phyloP scores from a whole-genome alignment of 1,284 basidiomycete genomes.

The Marasmius sp. region DNA sequence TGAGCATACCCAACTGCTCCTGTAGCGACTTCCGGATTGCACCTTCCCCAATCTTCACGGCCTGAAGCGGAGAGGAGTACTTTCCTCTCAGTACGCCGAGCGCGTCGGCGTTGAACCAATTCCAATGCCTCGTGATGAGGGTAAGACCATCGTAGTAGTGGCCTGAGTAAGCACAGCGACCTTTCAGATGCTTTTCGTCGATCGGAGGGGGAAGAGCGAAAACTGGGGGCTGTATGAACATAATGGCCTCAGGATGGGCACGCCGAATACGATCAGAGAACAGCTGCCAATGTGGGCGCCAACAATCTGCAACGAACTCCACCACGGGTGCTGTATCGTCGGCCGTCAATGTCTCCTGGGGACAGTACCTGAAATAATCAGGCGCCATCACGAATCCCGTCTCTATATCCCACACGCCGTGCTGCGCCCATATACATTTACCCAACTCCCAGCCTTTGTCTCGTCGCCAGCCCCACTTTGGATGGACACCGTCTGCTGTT shows the following conservation, averaged over 20 bases:
- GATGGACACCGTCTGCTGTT: conserved; percentile 43
- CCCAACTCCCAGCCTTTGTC: conserved; percentile 81
- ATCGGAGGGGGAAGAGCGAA: conserved; percentile 80
- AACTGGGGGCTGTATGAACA: conserved; percentile 92
- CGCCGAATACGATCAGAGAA: conserved; percentile 69
- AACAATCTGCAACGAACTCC: conserved; percentile 82
- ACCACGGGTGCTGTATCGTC: conserved; percentile 35
- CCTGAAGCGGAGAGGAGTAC: conserved; percentile 72
- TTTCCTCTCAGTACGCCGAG: conserved; percentile 88
- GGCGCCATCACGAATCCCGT: conserved; percentile 71
- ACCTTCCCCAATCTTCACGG: conserved; percentile 74
- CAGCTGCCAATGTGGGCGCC: conserved; percentile 73
- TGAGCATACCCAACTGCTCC: conserved; percentile 82
- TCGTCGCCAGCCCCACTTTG: conserved; percentile 82
- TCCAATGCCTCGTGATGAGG: conserved; percentile 84
- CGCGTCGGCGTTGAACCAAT: conserved; percentile 97
- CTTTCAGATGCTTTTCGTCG: conserved; percentile 59
- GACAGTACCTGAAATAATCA: conserved; percentile 73
- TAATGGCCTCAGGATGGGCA: conserved; percentile 83
- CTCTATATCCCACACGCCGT: conserved; percentile 88
- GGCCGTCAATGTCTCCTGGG: conserved; percentile 13
- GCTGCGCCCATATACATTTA: conserved; percentile 88
- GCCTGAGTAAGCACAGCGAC: conserved; percentile 77
- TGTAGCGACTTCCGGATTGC: conserved; percentile 84
- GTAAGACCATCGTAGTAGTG: conserved; percentile 97